Base-by-base conservation (phyloP, 352 stramenopile genomes). In the Globisporangium nunn region DNA sequence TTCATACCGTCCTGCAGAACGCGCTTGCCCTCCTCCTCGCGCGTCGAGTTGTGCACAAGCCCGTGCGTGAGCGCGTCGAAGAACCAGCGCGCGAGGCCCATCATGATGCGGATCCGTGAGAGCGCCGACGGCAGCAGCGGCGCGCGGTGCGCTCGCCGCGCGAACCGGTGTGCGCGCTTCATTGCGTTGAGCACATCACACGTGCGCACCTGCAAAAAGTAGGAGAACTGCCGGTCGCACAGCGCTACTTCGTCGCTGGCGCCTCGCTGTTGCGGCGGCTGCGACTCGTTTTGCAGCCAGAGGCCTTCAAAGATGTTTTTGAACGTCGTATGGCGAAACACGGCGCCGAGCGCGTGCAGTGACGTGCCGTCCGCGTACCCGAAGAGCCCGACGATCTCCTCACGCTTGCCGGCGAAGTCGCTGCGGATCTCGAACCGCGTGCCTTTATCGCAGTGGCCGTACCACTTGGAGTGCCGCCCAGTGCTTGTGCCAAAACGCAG, bases 251-350 rank as follows among this genome's bases (percentile, higher is more conserved):
- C 29, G 11, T 23, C 58, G 18, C 46, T 46, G 2, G 54, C 41
- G 48, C 60, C 54, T 17, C 31, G 1, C 30, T 44, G 44, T 10
- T 10, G 11, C 10, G 10, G 37, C 37, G 10, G 3, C 37, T 12
- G 7, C 37, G 37, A 17, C 29, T 63, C 47, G 7, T 29, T 45
- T 57, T 84, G 68, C 17, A 89, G 66, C 80, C 82, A 93, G 44
- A 93, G 67, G 0, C 78, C 82, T 68, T 91, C 82, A 52, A 91
- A 93, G 29, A 87, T 78, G 52, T 89, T 93, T 50, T 72, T 74
- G n/a, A 75, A 45, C 6, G 78, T 88, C 30, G 82, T 90, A 54
- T 75, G 64, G 6, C 82, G 68, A 46, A 86, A 87, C 0, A 87
- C 75, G 29, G 71, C 70, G 5, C 82, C 82, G 1, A 92, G 58